Percentiles rank a stretch among this genome's conserved stretches.
These are phyloP conservation scores for Polytrichum commune DNA, from an alignment of 225 moss, liverwort and hornwort genomes.

Conservation along the genomic window DNA sequence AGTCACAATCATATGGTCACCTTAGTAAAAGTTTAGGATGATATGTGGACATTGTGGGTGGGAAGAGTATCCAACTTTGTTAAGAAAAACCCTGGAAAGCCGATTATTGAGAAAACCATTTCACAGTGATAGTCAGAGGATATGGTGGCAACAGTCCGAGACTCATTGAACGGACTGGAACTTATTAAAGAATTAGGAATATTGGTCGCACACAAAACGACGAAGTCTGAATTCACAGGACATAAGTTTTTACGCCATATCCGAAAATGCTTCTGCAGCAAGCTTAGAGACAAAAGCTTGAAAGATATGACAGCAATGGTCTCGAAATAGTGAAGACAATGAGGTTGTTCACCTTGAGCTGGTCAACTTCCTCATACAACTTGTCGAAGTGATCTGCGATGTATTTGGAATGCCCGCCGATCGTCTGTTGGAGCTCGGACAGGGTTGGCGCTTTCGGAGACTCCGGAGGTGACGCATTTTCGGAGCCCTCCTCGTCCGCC, in stretches of 20 bases:
- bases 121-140: neutral
- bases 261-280: neutral
- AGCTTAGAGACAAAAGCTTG: neutral
- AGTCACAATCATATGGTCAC: too few relatives aligned
- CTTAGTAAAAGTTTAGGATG: too few relatives aligned
- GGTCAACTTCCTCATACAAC: constrained; percentile 22
- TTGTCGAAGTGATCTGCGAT: constrained; percentile 40
- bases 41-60: too few relatives aligned
- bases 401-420: constrained; percentile 32
- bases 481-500: neutral
- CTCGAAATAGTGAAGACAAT: neutral
- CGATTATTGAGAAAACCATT: too few relatives aligned
- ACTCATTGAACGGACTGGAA: neutral
- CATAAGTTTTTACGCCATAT: neutral
- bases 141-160: neutral
- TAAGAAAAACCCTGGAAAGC: neutral
- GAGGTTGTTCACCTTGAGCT: constrained; percentile 25
- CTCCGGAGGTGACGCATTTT: neutral
- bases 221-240: neutral
- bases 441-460: neutral
- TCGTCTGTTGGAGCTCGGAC: constrained; percentile 33
- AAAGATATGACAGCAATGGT: neutral
- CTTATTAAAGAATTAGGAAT: neutral
- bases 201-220: neutral
- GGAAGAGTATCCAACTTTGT: too few relatives aligned